Percentiles rank a stretch among this genome's conserved stretches.
phyloP scores from a whole-genome alignment of 768 basidiomycete genomes.

The Termitomyces sp. region DNA sequence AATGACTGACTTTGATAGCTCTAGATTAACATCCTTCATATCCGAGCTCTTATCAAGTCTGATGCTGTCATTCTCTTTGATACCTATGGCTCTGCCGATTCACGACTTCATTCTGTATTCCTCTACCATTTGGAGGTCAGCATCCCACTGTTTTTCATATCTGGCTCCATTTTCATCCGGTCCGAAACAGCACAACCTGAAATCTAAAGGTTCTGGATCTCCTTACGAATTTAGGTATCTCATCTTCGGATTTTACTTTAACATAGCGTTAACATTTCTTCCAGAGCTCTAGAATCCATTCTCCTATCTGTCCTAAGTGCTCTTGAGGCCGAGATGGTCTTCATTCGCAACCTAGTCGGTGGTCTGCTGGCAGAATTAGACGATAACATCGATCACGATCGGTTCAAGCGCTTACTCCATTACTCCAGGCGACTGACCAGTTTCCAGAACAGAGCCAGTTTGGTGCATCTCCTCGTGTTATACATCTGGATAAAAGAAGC shows the following conservation, averaged over 20 bases:
- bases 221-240: conserved; percentile 88
- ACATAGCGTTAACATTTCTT: conserved; percentile 17
- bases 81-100: conserved; percentile 85
- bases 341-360: conserved; percentile 87
- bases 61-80: conserved; percentile 92
- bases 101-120: conserved; percentile 82
- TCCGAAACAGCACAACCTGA: conserved; percentile 71
- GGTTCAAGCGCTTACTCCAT: conserved; percentile 87
- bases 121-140: conserved; percentile 83
- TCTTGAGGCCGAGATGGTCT: conserved; percentile 94
- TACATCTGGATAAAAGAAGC: background rate
- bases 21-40: conserved; percentile 91
- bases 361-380: conserved; percentile 91
- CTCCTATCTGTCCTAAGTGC: conserved; percentile 89
- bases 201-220: conserved; percentile 60
- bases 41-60: conserved; percentile 92
- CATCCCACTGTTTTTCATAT: conserved; percentile 7
- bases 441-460: conserved; percentile 88
- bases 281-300: conserved; percentile 89
- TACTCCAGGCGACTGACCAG: conserved; percentile 86
- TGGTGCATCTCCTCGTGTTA: conserved; percentile 45
- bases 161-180: conserved; percentile 7
- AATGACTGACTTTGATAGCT: conserved; percentile 1
- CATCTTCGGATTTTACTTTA: conserved; percentile 2
- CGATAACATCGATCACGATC: conserved; percentile 93